Base-by-base conservation (phyloP, 2,329 filamentous ascomycete species). In the Tetracladium maxilliforme region DNA sequence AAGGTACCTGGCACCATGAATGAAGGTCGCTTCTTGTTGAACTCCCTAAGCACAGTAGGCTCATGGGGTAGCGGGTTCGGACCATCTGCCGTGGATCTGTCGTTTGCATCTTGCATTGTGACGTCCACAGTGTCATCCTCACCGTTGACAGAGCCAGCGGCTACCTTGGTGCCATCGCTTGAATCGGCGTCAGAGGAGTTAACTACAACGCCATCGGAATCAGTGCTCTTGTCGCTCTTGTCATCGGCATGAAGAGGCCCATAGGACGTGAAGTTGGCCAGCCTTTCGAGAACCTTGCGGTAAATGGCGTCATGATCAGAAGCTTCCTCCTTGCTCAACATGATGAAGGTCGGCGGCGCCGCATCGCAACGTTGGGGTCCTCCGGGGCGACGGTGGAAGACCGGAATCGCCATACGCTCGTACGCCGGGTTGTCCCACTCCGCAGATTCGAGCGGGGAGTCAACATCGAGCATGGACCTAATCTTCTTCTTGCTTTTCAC, bases 51-150 rank as follows among this genome's bases (percentile, higher is more conserved):
- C 21, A 52, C 27, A 26, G 38, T 36, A 6, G 48, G 29, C 23
- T 46, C 33, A 29, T 26, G 31, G 25, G 34, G 31, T 11, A 28
- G 23, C 3, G 33, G 16, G 22, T 26, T 25, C 10, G 27, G 21
- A 15, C 28, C 24, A n/a, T 24, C 24, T 22, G 30, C 27, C 17
- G 38, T 33, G 8, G 32, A 33, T 11, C 32, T 27, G 18, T n/a
- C 55, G 10, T 43, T 43, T 3, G 56, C 54, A 38, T 83, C 76
- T 26, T 71, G 73, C 75, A 94, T 86, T 1, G 79, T 80, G 10
- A 98, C 74, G 43, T 94, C 81, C 6, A 95, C 80, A 41, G 94
- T 70, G 32, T 82, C 82, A 32, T 94, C 86, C 46, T 94, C 87
- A 7, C 83, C 80, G 44, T 86, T 76, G 3, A 92, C 67, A 4